Percentiles rank a stretch among this genome's conserved stretches.
These are phyloP conservation scores for Candida labiduridarum DNA, from an alignment of 1,139 yeast species.

Conservation along the genomic window DNA sequence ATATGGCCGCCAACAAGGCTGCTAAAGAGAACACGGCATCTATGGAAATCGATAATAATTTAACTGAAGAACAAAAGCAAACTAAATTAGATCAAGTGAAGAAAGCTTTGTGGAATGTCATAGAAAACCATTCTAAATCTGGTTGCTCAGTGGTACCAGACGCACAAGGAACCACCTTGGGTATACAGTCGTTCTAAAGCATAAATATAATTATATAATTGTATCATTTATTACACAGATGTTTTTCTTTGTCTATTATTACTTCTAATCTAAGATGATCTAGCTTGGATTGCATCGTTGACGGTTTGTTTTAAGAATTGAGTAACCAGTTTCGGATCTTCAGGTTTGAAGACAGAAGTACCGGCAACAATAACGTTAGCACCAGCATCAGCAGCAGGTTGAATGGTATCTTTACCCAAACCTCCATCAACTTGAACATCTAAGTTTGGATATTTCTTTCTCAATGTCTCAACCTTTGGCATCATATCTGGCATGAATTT, in stretches of 20 bases:
- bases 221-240: neutral
- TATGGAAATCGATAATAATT: slow-evolving; percentile 51
- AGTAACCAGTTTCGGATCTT: slow-evolving; percentile 75
- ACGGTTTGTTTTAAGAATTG: slow-evolving; percentile 66
- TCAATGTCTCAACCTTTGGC: slow-evolving; percentile 84
- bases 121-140: slow-evolving; percentile 51
- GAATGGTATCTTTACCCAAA: slow-evolving; percentile 79
- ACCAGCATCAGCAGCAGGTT: slow-evolving; percentile 87
- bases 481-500: slow-evolving; percentile 94
- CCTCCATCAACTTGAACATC: slow-evolving; percentile 98
- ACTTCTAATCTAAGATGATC: slow-evolving; percentile 10
- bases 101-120: slow-evolving; percentile 68
- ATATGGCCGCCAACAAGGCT: slow-evolving; percentile 58
- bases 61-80: slow-evolving; percentile 27
- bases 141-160: slow-evolving; percentile 46
- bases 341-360: slow-evolving; percentile 86
- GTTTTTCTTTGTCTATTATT: neutral
- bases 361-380: slow-evolving; percentile 99
- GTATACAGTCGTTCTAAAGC: slow-evolving; percentile 58
- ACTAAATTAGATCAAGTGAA: slow-evolving; percentile 53
- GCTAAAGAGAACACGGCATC: slow-evolving; percentile 44
- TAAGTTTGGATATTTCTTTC: slow-evolving; percentile 73
- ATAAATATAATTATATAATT: slow-evolving; percentile 2
- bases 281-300: slow-evolving; percentile 19
- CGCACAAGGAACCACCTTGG: slow-evolving; percentile 84